Evolutionary conservation across 169 alveolate species (phyloP).

Genomic region (Plasmodium sp.): DNA sequence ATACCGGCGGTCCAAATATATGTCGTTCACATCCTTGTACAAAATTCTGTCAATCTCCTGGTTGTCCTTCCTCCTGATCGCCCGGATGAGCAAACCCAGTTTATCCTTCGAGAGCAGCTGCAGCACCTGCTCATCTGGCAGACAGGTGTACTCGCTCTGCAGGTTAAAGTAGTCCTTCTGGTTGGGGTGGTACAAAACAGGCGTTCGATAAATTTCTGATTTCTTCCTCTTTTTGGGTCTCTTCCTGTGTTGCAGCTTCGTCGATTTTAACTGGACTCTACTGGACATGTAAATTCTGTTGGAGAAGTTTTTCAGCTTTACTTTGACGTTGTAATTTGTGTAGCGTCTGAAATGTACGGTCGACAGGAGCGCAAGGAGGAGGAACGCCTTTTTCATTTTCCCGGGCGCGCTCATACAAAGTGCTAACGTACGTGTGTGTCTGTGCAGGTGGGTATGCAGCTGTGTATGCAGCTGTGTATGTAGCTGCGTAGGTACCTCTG

Average conservation of each 20-base stretch:
- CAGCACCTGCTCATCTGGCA: conserved; percentile 53
- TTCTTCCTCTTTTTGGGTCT: conserved; percentile 71
- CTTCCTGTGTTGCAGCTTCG: conserved; percentile 69
- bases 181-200: conserved; percentile 67
- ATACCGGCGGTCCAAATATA: conserved; percentile 43
- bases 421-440: background rate
- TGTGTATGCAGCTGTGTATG: too few species aligned
- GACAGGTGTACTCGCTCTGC: conserved; percentile 69
- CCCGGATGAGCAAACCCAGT: conserved; percentile 12
- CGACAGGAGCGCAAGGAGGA: conserved; percentile 9
- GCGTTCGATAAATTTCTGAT: conserved; percentile 68
- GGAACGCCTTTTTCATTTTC: conserved; percentile 48
- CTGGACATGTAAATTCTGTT: conserved; percentile 68
- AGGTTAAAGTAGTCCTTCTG: conserved; percentile 70
- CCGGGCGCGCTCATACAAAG: background rate
- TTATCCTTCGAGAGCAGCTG: conserved; percentile 55
- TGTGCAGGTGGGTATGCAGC: background rate
- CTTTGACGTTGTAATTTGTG: conserved; percentile 34
- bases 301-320: conserved; percentile 13
- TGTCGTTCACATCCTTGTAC: conserved; percentile 59
- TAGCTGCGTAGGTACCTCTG: background rate
- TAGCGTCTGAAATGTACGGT: conserved; percentile 26
- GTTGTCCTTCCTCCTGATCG: conserved; percentile 54
- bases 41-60: conserved; percentile 30
- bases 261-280: conserved; percentile 72